Conservation (phyloP, 768 basidiomycete species). For the Panellus pusillus region DNA sequence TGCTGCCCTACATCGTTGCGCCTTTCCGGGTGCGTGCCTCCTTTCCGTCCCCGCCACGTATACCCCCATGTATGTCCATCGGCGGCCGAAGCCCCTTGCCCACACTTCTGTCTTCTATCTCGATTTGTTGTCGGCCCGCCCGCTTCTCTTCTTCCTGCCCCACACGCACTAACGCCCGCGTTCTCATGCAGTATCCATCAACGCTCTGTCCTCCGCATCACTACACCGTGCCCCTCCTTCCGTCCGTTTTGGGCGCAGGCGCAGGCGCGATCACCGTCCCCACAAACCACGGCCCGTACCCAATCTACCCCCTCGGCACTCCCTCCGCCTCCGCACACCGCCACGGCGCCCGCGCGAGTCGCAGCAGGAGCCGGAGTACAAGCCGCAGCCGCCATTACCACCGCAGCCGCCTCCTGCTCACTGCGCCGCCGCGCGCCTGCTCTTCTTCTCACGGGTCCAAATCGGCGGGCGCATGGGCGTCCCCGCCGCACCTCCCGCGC, state of each 20-base stretch:
- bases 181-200: slow-evolving; percentile 1
- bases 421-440: slow-evolving; percentile 43
- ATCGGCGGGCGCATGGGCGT: slow-evolving; percentile 29
- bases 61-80: too few species aligned
- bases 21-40: slow-evolving; percentile 8
- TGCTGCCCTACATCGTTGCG: slow-evolving; percentile 2
- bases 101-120: too few species aligned
- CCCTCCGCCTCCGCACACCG: not conserved
- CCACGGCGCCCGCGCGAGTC: not conserved
- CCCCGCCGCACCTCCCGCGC: slow-evolving; percentile 22
- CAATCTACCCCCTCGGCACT: slow-evolving; percentile 1
- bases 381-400: not conserved
- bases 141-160: not conserved
- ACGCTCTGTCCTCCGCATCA: slow-evolving; percentile 7
- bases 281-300: slow-evolving; percentile 5
- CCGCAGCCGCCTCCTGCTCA: slow-evolving; percentile 27
- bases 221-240: slow-evolving; percentile 7
- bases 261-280: slow-evolving; percentile 2
- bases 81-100: too few species aligned
- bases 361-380: not conserved
- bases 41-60: not conserved
- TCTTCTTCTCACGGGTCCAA: slow-evolving; percentile 45
- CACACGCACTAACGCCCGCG: not conserved
- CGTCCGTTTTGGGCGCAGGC: not conserved
- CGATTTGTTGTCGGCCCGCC: not conserved